Percentiles rank a stretch among this genome's conserved stretches.
phyloP scores from a whole-genome alignment of 2,329 filamentous ascomycete genomes.

The Fusarium albosuccineum region DNA sequence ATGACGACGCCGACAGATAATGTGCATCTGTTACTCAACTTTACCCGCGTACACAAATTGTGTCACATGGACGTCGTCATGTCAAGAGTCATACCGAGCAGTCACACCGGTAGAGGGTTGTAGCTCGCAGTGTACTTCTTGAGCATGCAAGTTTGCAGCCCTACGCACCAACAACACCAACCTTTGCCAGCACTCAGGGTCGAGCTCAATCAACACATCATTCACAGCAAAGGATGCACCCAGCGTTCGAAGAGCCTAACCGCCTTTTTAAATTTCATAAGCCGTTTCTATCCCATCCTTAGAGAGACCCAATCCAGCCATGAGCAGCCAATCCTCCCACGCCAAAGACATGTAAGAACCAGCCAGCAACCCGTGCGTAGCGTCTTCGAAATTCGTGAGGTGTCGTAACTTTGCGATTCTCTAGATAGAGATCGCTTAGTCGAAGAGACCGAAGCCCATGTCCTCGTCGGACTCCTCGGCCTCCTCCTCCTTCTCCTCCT shows the following conservation, averaged over 20 bases:
- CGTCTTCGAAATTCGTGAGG: slow-evolving; percentile 52
- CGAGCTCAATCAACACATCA: neutral
- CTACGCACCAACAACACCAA: neutral
- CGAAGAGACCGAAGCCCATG: slow-evolving; percentile 83
- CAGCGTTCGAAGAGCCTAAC: slow-evolving; percentile 44
- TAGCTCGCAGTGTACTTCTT: too few relatives aligned
- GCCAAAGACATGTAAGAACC: slow-evolving; percentile 49
- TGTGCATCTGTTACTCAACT: too few relatives aligned
- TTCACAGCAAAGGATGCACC: neutral
- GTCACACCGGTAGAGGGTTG: too few relatives aligned
- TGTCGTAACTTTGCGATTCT: slow-evolving; percentile 49
- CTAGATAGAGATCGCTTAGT: slow-evolving; percentile 65
- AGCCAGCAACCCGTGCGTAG: slow-evolving; percentile 49
- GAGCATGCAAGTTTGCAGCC: too few relatives aligned
- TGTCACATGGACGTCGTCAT: too few relatives aligned
- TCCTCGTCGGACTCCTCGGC: slow-evolving; percentile 76
- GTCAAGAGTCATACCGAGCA: too few relatives aligned
- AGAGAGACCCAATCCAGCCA: slow-evolving; percentile 49
- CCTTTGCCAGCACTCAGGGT: too few relatives aligned
- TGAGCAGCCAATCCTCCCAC: slow-evolving; percentile 50
- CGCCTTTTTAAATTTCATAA: slow-evolving; percentile 48
- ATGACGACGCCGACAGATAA: too few relatives aligned
- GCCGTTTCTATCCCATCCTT: slow-evolving; percentile 47
- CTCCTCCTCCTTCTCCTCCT: slow-evolving; percentile 83
- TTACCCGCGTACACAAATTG: too few relatives aligned